These are phyloP conservation scores for Solanum piurae DNA, from an alignment of 257 asterid genomes.

Conservation along the genomic window DNA sequence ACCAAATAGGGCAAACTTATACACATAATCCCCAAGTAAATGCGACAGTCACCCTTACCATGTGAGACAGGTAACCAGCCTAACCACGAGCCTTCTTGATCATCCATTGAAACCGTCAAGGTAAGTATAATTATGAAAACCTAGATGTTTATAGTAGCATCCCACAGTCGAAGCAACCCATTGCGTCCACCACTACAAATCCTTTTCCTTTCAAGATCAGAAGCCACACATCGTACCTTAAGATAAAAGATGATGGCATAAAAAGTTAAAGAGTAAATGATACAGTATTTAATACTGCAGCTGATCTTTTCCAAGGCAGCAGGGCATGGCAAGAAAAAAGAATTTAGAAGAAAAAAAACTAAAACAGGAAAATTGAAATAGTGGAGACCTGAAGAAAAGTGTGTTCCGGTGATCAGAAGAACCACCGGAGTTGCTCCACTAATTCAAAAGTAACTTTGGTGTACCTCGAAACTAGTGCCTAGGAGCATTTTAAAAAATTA, in stretches of 20 bases:
- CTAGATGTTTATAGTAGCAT: constrained; percentile 86
- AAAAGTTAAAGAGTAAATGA: neutral
- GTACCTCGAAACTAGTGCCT: neutral
- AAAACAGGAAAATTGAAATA: neutral
- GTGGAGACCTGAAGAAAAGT: neutral
- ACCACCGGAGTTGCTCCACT: neutral
- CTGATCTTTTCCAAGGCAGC: neutral
- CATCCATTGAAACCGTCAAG: neutral
- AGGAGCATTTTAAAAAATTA: neutral
- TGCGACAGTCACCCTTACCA: neutral
- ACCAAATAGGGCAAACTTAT: neutral
- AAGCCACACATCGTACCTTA: constrained; percentile 83
- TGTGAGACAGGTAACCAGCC: neutral
- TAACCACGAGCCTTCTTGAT: neutral
- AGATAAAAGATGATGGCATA: neutral
- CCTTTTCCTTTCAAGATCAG: constrained; percentile 91
- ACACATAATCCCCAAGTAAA: neutral
- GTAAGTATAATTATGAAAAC: neutral
- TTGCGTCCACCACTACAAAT: constrained; percentile 88
- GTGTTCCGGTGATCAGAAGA: neutral
- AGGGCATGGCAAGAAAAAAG: neutral
- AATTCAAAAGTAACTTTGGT: neutral
- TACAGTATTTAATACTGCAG: neutral
- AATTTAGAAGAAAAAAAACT: neutral
- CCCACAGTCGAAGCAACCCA: constrained; percentile 94